A percentile compares a stretch with the other conserved stretches of the same genome.
These are phyloP conservation scores for Prunus salicina DNA, from an alignment of 306 rosid genomes.

Conservation along the genomic window DNA sequence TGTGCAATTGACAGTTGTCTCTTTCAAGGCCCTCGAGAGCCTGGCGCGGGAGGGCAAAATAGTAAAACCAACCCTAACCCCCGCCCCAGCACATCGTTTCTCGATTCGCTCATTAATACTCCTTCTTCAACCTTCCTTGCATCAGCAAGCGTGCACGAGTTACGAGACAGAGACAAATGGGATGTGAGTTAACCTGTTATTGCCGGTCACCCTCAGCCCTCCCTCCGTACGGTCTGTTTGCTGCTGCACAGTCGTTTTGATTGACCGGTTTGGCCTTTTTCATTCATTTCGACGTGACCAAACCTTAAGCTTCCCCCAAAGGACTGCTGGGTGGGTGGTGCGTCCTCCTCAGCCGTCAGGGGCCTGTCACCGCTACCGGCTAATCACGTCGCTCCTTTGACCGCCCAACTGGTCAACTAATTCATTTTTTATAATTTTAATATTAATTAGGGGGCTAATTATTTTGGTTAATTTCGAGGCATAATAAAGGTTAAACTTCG, in stretches of 20 bases:
- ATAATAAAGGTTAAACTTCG: neutral
- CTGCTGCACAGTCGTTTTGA: slow-evolving; percentile 39
- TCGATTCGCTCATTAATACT: slow-evolving; percentile 26
- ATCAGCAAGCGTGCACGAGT: slow-evolving; percentile 23
- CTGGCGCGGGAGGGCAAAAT: neutral
- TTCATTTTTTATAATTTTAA: neutral
- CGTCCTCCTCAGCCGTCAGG: slow-evolving; percentile 46
- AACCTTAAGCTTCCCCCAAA: slow-evolving; percentile 61
- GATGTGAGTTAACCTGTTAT: slow-evolving; percentile 28
- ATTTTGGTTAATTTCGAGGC: neutral
- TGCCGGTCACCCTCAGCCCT: slow-evolving; percentile 26
- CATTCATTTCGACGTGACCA: slow-evolving; percentile 56
- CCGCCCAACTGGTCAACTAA: neutral
- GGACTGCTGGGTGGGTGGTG: slow-evolving; percentile 30
- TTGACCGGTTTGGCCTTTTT: slow-evolving; percentile 32
- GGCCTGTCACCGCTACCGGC: slow-evolving; percentile 12
- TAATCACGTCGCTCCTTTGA: neutral
- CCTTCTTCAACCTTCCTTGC: slow-evolving; percentile 24
- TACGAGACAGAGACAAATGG: slow-evolving; percentile 14
- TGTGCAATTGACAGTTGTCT: neutral
- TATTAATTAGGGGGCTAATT: neutral
- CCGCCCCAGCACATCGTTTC: slow-evolving; percentile 22
- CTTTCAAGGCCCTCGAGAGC: no score
- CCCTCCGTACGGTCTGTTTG: neutral
- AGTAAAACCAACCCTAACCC: neutral